These are phyloP conservation scores for Stygiomarasmius scandens DNA, from an alignment of 1,284 basidiomycete genomes.

Conservation along the genomic window DNA sequence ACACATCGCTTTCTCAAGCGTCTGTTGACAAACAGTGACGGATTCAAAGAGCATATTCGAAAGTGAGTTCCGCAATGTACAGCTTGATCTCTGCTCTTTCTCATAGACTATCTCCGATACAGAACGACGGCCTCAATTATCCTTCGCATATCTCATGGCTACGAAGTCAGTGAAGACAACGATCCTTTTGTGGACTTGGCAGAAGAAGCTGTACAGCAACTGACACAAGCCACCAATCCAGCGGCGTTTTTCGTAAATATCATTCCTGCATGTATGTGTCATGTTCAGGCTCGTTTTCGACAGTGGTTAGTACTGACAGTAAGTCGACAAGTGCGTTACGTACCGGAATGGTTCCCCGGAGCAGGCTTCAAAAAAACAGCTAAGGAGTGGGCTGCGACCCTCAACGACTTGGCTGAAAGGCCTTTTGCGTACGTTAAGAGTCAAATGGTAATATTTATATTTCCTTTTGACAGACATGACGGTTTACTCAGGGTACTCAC, in stretches of 20 bases:
- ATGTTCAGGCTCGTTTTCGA: too few relatives aligned
- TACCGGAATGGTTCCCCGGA: slow-evolving; percentile 30
- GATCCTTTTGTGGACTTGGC: slow-evolving; percentile 35
- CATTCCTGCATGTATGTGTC: slow-evolving; percentile 31
- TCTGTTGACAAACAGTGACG: slow-evolving; percentile 27
- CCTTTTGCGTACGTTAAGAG: slow-evolving; percentile 20
- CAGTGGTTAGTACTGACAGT: too few relatives aligned
- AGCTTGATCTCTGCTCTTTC: too few relatives aligned
- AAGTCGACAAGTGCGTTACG: slow-evolving; percentile 25
- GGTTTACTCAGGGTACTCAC: not conserved
- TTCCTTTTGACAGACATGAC: too few relatives aligned
- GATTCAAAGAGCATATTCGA: slow-evolving; percentile 25
- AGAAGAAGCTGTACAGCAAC: slow-evolving; percentile 35
- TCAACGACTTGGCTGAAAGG: slow-evolving; percentile 21
- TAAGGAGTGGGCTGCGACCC: slow-evolving; percentile 14
- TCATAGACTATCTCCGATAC: too few relatives aligned
- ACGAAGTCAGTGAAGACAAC: slow-evolving; percentile 30
- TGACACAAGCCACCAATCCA: slow-evolving; percentile 34
- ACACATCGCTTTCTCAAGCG: slow-evolving; percentile 30
- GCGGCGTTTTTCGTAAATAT: slow-evolving; percentile 27
- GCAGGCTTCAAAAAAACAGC: slow-evolving; percentile 24
- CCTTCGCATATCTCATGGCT: slow-evolving; percentile 38
- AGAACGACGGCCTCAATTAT: slow-evolving; percentile 37
- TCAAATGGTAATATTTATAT: slow-evolving; percentile 16
- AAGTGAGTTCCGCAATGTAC: slow-evolving; percentile 12